A percentile compares a stretch with the other conserved stretches of the same genome.
Conservation (phyloP, 208 protist species). For the Leishmania gerbilli region DNA sequence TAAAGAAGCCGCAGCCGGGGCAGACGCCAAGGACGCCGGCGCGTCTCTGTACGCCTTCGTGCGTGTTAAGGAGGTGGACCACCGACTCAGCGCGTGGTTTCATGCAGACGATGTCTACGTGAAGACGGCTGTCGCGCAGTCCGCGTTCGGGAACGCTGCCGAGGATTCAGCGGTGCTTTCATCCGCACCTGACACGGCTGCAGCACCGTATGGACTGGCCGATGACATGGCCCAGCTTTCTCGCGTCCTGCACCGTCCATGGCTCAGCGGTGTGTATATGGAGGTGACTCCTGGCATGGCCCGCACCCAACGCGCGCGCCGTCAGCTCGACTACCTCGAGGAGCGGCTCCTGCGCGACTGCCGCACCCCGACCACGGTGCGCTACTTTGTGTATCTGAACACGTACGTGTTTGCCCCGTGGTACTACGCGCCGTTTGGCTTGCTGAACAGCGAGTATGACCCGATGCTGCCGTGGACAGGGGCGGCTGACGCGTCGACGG, state of each 20-base stretch:
- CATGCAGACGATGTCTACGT: constrained; percentile 56
- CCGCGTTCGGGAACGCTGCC: not conserved
- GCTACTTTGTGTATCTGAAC: constrained; percentile 76
- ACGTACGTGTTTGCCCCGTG: constrained; percentile 78
- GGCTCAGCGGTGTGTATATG: constrained; percentile 62
- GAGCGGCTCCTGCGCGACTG: constrained; percentile 85
- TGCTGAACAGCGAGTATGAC: constrained; percentile 79
- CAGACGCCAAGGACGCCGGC: not conserved
- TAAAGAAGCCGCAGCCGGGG: not conserved
- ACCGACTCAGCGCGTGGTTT: constrained; percentile 83
- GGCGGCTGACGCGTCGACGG: not conserved
- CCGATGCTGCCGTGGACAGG: constrained; percentile 31
- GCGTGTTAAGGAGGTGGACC: constrained; percentile 73
- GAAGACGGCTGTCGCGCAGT: constrained; percentile 26
- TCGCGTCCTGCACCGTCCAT: constrained; percentile 19
- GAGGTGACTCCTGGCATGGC: constrained; percentile 82
- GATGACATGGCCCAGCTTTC: constrained; percentile 20
- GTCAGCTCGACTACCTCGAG: constrained; percentile 80
- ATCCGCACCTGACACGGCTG: not conserved
- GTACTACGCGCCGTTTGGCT: constrained; percentile 86
- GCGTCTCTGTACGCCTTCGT: constrained; percentile 70
- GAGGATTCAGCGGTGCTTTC: not conserved
- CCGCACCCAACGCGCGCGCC: constrained; percentile 54
- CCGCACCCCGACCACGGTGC: constrained; percentile 76
- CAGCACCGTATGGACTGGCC: constrained; percentile 3